These are phyloP conservation scores for Dissoconium aciculare DNA, from an alignment of 2,329 filamentous ascomycete genomes.

Conservation along the genomic window DNA sequence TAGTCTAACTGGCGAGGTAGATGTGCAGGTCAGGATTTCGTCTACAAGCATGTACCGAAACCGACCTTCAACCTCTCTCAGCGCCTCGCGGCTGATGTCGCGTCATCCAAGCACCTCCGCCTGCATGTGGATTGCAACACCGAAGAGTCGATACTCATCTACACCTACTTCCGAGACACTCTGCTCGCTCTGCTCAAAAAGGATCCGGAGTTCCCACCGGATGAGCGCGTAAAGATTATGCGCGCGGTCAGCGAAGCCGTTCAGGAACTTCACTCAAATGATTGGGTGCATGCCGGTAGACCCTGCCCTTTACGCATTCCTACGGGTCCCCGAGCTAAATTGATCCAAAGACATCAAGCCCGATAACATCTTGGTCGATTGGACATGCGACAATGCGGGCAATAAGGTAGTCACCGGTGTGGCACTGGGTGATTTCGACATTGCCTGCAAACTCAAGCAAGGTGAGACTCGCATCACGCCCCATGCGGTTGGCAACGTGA, in stretches of 20 bases:
- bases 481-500: constrained; percentile 25
- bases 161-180: constrained; percentile 23
- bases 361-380: constrained; percentile 27
- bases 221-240: constrained; percentile 24
- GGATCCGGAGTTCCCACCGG: constrained; percentile 19
- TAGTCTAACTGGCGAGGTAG: constrained; percentile 12
- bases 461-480: constrained; percentile 16
- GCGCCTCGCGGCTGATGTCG: constrained; percentile 22
- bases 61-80: constrained; percentile 22
- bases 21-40: constrained; percentile 21
- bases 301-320: no score
- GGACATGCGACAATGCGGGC: constrained; percentile 21
- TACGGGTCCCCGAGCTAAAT: no score
- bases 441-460: constrained; percentile 22
- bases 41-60: constrained; percentile 23
- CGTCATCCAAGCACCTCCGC: constrained; percentile 22
- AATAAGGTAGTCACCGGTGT: constrained; percentile 22
- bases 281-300: constrained; percentile 26
- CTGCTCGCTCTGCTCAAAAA: constrained; percentile 23
- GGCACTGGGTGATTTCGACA: constrained; percentile 26
- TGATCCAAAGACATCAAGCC: constrained; percentile 32
- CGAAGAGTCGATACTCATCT: constrained; percentile 23
- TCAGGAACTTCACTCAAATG: constrained; percentile 24
- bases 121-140: constrained; percentile 25
- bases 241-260: constrained; percentile 23